Evolutionary conservation across 495 filamentous ascomycete genomes (phyloP).

Genomic region (Podospora pseudocomata): DNA sequence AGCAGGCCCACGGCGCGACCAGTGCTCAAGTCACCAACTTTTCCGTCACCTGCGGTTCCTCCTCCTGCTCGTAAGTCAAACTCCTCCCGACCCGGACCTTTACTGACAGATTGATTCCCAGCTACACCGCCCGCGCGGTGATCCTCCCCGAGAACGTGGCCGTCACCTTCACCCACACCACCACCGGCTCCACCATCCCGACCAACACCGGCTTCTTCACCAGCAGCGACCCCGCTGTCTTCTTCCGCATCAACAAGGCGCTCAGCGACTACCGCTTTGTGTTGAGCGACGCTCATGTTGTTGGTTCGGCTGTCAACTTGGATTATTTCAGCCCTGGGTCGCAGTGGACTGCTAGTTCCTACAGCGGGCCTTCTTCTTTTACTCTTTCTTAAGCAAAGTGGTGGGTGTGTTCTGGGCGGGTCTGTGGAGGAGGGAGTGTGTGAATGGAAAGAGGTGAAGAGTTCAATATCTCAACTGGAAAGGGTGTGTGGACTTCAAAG

Average conservation of each 20-base stretch:
- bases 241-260: conserved; percentile 3
- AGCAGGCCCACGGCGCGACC: neutral
- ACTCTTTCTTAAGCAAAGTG: neutral
- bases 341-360: neutral
- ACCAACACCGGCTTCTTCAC: conserved; percentile 3
- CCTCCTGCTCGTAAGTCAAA: neutral
- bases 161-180: conserved; percentile 8
- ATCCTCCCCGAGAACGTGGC: conserved; percentile 10
- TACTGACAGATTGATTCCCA: neutral
- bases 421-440: too few relatives aligned
- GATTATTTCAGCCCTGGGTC: neutral
- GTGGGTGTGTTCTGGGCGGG: too few relatives aligned
- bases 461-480: too few relatives aligned
- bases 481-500: too few relatives aligned
- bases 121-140: conserved; percentile 6
- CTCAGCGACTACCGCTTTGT: neutral
- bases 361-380: neutral
- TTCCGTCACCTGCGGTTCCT: conserved; percentile 4
- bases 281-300: neutral
- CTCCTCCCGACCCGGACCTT: neutral
- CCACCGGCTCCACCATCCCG: conserved; percentile 4
- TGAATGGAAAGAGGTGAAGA: too few relatives aligned
- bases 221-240: neutral
- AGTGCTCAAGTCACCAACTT: conserved; percentile 5
- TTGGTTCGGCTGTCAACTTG: neutral